phyloP scores from a whole-genome alignment of 139 green algal genomes.

The Nannochloris sp. region DNA sequence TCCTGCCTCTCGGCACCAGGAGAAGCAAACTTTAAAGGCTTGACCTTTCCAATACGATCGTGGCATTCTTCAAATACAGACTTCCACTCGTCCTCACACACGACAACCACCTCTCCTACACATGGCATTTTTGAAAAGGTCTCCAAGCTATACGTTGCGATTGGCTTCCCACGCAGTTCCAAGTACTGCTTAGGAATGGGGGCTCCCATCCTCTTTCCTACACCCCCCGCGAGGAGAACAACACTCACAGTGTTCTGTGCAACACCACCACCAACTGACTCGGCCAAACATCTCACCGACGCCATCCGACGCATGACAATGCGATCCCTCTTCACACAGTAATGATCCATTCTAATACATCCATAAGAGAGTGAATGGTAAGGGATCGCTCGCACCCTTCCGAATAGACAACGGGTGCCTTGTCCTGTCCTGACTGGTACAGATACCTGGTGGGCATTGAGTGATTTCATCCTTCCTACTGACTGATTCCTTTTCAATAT shows the following conservation, averaged over 20 bases:
- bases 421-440: too few species aligned
- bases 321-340: too few species aligned
- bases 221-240: conserved; percentile 81
- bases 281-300: background rate
- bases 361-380: too few species aligned
- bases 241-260: conserved; percentile 56
- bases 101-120: conserved; percentile 86
- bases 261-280: background rate
- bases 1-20: conserved; percentile 92
- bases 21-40: conserved; percentile 67
- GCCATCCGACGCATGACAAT: too few species aligned
- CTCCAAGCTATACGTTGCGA: conserved; percentile 74
- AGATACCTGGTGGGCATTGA: too few species aligned
- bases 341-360: too few species aligned
- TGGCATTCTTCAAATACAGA: conserved; percentile 44
- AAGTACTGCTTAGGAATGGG: conserved; percentile 97
- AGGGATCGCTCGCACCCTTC: too few species aligned
- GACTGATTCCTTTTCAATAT: too few species aligned
- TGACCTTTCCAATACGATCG: conserved; percentile 13
- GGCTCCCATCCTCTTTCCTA: conserved; percentile 79
- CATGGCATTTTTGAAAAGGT: conserved; percentile 79
- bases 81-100: conserved; percentile 80
- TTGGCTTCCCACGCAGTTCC: conserved; percentile 66
- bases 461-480: too few species aligned
- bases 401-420: too few species aligned